Conservation (phyloP, 495 filamentous ascomycete genomes). For the Parachaetomium inaequale region DNA sequence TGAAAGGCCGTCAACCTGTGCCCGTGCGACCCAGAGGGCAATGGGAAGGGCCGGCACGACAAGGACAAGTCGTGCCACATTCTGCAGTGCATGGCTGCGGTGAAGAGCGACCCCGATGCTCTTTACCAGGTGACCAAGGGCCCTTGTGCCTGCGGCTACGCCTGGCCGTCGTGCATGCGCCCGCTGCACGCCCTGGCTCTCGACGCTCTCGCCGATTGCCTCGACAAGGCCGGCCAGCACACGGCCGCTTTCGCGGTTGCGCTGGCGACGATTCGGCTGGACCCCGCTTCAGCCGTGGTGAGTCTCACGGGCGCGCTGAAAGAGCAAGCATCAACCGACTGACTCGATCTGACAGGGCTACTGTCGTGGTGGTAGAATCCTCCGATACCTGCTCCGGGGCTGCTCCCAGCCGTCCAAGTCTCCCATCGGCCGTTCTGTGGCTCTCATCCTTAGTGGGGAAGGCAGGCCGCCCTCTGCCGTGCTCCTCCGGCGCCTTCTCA, state of each 20-base stretch:
- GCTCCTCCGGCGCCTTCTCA: conserved; percentile 11
- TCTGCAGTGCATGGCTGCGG: conserved; percentile 20
- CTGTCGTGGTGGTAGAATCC: conserved; percentile 26
- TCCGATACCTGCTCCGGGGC: conserved; percentile 20
- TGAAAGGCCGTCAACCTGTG: conserved; percentile 21
- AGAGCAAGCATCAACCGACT: background rate
- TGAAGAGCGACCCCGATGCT: conserved; percentile 15
- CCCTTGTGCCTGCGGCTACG: conserved; percentile 27
- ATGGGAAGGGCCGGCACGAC: conserved; percentile 14
- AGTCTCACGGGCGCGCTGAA: background rate
- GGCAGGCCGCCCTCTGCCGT: conserved; percentile 1
- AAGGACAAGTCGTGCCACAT: conserved; percentile 32
- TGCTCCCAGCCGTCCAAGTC: background rate
- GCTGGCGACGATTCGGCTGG: conserved; percentile 26
- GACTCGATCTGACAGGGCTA: conserved; percentile 24
- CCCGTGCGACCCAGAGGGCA: conserved; percentile 14
- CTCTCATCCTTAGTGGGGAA: conserved; percentile 10
- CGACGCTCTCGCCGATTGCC: conserved; percentile 24
- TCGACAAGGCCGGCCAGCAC: conserved; percentile 15
- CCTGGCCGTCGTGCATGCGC: conserved; percentile 24
- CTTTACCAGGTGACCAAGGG: conserved; percentile 4
- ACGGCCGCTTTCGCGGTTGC: conserved; percentile 27
- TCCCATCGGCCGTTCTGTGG: conserved; percentile 1
- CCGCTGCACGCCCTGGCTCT: conserved; percentile 23
- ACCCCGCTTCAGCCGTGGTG: conserved; percentile 21